These are phyloP conservation scores for Fomitopsis pinicola DNA, from an alignment of 1,284 basidiomycete genomes.

Conservation along the genomic window DNA sequence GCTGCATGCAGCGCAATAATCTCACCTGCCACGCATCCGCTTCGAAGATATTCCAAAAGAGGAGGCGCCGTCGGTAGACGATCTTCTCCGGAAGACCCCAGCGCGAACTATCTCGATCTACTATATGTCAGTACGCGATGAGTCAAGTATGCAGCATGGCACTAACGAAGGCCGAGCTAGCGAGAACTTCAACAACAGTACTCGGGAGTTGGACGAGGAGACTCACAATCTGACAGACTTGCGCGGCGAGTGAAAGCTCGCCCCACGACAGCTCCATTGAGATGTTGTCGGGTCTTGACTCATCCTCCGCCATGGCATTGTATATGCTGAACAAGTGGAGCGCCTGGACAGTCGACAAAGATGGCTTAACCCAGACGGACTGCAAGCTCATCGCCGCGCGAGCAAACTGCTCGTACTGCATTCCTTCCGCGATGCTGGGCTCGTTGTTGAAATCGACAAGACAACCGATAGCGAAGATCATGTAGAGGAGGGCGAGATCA, in stretches of 20 bases:
- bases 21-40: conserved; percentile 30
- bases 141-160: background rate
- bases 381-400: conserved; percentile 34
- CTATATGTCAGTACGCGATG: conserved; percentile 2
- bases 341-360: conserved; percentile 40
- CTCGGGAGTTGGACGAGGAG: no score
- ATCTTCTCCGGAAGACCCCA: conserved; percentile 33
- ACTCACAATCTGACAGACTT: conserved; percentile 33
- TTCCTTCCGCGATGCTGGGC: conserved; percentile 53
- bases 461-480: conserved; percentile 58
- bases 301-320: conserved; percentile 49
- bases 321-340: conserved; percentile 55
- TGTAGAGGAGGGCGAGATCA: conserved; percentile 50
- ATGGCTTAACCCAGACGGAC: conserved; percentile 32
- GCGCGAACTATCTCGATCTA: conserved; percentile 40
- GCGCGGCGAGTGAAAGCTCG: conserved; percentile 27
- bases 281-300: conserved; percentile 43
- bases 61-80: conserved; percentile 34
- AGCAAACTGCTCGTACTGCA: conserved; percentile 53
- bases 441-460: conserved; percentile 60
- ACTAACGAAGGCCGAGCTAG: conserved; percentile 30
- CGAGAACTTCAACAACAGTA: background rate
- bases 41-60: conserved; percentile 43
- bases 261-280: conserved; percentile 34
- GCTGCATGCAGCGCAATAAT: no score